Base-by-base conservation (phyloP, 202 grass and related monocot genomes). In the Hordeum pubiflorum region DNA sequence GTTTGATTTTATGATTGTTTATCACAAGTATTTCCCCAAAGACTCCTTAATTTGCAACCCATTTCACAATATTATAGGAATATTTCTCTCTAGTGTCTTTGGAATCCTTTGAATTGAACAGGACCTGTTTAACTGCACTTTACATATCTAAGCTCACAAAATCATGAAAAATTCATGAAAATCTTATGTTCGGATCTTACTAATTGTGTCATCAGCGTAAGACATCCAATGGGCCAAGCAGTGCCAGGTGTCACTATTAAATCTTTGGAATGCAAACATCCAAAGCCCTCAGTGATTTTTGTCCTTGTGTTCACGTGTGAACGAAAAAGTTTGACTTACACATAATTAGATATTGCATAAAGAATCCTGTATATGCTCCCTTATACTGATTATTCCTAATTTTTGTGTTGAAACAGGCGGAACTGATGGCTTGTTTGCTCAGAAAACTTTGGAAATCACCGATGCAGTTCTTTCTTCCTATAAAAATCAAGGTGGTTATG, bases 401-500 rank as follows among this genome's bases (percentile, higher is more conserved):
- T 87, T 66, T 7, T 77, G 5, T 78, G 31, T 38, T 81, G 50
- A 57, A 89, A 88, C 61, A 94, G 91, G 89, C 14, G 91, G 91
- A 39, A 89, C 89, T n/a, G 89, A 91, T 70, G 91, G 91, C 34
- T 85, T 94, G 69, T 94, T 94, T 82, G 89, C 86, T 80, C 86
- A 94, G 52, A 89, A 91, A 72, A 87, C 89, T 58, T 75, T 91
- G 86, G 83, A 94, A 83, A 94, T 94, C 14, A 89, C 83, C 9
- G 77, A 85, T 69, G 89, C 91, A 75, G 63, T 85, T 74, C 78
- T 91, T 56, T 91, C 81, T 69, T 86, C 89, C 2, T 91, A 94
- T 79, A 91, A 91, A 91, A 94, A 94, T 78, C 91, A 94, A 94
- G 91, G 91, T 83, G 89, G 91, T 55, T 94, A 94, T 82, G 89